Base-by-base conservation (phyloP, 352 stramenopile genomes). In the Bremia lactucae region DNA sequence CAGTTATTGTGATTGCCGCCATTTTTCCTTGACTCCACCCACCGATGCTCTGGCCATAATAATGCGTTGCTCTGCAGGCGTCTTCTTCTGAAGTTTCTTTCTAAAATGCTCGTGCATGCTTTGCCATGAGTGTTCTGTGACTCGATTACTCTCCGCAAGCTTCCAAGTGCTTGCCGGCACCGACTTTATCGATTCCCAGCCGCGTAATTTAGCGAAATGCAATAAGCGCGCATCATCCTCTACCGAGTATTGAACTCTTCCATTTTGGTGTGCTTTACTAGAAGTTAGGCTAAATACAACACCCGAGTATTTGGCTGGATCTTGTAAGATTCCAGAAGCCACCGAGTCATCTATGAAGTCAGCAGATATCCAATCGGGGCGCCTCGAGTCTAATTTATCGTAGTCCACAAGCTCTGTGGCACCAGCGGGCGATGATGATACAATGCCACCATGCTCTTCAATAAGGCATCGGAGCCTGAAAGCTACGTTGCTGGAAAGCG, bases 91-190 rank as follows among this genome's bases (percentile, higher is more conserved):
- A 19, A 81, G 36, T 5, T 65, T 34, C 42, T 72, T 79, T 10
- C 52, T 55, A 38, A 66, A 78, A 26, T 58, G 68, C 36, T 77
- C 57, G 38, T 71, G 55, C 71, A 83, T 79, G 26, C 71, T 81
- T 10, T 54, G 36, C 0, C 45, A 47, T 7, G 60, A 49, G 15
- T 69, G 71, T 0, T 34, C 34, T 9, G 57, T 70, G 16, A 81
- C 39, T 46, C 68, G 26, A 7, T 36, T 15, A 8, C 20, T 47
- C 31, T 46, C 45, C 6, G 48, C 54, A 7, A 33, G 8, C 13
- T 39, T 50, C 54, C 54, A 62, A 9, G 42, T 31, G 23, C 33
- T 60, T 2, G 49, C 9, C 1, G 53, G 42, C n/a, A 68, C 15
- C 6, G n/a, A 29, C 10, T 39, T 22, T 47, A 52, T 64, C 11